Percentiles rank a stretch among this genome's conserved stretches.
Evolutionary conservation across 495 filamentous ascomycete genomes (phyloP).

Genomic region (Podospora australis): DNA sequence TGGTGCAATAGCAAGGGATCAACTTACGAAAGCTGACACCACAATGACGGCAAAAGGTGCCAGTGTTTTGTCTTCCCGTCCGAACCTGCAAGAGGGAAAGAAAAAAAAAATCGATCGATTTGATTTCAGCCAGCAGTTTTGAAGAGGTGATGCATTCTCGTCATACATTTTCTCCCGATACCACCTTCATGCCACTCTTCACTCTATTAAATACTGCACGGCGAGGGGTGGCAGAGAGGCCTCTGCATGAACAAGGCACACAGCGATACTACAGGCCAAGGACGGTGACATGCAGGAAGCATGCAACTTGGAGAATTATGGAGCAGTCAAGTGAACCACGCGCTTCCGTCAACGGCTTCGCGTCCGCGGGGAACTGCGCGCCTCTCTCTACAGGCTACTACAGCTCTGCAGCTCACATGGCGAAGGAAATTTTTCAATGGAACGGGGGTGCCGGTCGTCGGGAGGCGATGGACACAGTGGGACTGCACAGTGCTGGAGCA

Average conservation of each 20-base stretch:
- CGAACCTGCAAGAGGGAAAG: not conserved
- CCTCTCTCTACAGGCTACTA: no score
- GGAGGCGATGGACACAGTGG: conserved; percentile 18
- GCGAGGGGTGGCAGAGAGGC: conserved; percentile 9
- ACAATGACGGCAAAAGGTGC: conserved; percentile 28
- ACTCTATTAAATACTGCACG: no score
- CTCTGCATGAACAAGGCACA: conserved; percentile 18
- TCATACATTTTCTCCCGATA: not conserved
- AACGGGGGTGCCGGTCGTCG: not conserved
- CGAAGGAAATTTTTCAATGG: conserved; percentile 20
- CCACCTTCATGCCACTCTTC: no score
- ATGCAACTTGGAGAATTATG: conserved; percentile 1
- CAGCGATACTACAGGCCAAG: not conserved
- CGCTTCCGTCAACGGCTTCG: conserved; percentile 2
- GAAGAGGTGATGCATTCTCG: no score
- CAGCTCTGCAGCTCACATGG: conserved; percentile 30
- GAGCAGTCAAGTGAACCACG: conserved; percentile 9
- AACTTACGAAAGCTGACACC: conserved; percentile 22
- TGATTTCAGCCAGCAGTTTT: no score
- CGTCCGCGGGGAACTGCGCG: conserved; percentile 1
- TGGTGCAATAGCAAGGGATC: conserved; percentile 4
- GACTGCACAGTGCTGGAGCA: conserved; percentile 11
- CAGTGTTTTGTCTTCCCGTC: conserved; percentile 1
- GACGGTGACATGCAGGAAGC: conserved; percentile 14
- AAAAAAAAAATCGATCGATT: not conserved